Evolutionary conservation across 2,329 filamentous ascomycete species (phyloP), one percentile per base, ranked within the genome.

Genomic region (Aspergillus pseudoviridinutans): DNA sequence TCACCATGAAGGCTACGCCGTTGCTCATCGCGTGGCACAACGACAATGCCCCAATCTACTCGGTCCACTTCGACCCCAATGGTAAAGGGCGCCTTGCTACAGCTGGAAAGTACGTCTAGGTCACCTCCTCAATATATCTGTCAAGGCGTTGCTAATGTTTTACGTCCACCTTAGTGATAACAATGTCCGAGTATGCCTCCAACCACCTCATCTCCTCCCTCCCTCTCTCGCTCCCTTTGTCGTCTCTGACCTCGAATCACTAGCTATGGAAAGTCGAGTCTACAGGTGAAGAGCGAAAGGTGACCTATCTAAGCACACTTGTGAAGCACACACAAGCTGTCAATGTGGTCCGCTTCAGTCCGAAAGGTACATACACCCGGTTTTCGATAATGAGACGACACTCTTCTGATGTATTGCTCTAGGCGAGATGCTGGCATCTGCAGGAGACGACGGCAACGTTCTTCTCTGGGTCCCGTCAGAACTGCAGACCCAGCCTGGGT

Each of bases 21-120:
- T 84, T 99, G 67, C 93, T 97, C 73, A 93, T 99, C 79, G 91
- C 95, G 81, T 99, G 94, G 94, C 95, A 99, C 78, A 91, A 97
- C 76, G 91, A 96, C 72, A 96, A 95, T 78, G 87, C 91, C 68
- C 94, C 94, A 58, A 92, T 99, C 74, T 99, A 97, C 79, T 97
- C 93, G 47, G 91, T 92, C 66, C 93, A 97, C 76, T 99, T 97
- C 74, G 93, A 99, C 74, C 91, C 91, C 50, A 84, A 91, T 71
- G 92, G 91, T 63, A 97, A 94, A 75, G 92, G 92, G 54, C 87
- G 94, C 69, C 80, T 99, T 62, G 94, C 94, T 58, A 99, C 94
- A 9, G 93, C 89, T 61, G 94, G 93, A 69, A 94, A 94, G 76
- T 79, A 73, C 54, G 76, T 38, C 14, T 52, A 50, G 24, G n/a